Base-by-base conservation (phyloP, 768 basidiomycete genomes). In the Calvatia gigantea region DNA sequence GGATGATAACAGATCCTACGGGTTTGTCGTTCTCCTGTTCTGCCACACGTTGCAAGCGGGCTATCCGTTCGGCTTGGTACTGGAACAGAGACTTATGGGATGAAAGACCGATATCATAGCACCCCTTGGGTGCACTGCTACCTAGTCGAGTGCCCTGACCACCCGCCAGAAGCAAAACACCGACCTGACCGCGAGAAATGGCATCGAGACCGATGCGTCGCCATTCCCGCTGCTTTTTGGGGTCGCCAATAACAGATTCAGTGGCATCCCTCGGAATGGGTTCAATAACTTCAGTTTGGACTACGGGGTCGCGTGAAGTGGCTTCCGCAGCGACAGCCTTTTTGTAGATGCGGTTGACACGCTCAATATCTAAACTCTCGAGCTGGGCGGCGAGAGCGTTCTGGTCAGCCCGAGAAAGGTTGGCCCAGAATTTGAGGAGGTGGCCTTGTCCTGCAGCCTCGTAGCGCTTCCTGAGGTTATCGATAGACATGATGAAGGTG, bases 61-160 rank as follows among this genome's bases (percentile, higher is more conserved):
- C 78, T 68, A 99, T 97, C 53, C 97, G 84, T 73, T 96, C 94
- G n/a, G 95, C 97, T 71, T 99, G 97, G 62, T 91, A 89, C 64
- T 97, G 94, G 78, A 99, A 98, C 52, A 99, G 85, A 11, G 87
- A 84, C 73, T 94, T 96, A 73, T 91, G 87, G 21, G 91, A 94
- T 9, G 94, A 91, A 31, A 99, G 78, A 12, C 89, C 91, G 62
- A 99, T 98, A 69, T 98, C 94, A 72, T 98, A 98, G 76, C 95
- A 97, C 4, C 97, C 97, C 68, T 99, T 99, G 19, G 97, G 97
- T 4, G 89, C 89, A 28, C 80, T 82, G 65, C 91, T 94, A 28
- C 97, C 97, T 39, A 99, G 75, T 53, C 97, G 81, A 17, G 95
- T 97, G 12, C 97, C 97, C 73, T 99, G 97, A 1, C 97, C 97